phyloP scores from a whole-genome alignment of 495 filamentous ascomycete species.

The Xylaria acuta region DNA sequence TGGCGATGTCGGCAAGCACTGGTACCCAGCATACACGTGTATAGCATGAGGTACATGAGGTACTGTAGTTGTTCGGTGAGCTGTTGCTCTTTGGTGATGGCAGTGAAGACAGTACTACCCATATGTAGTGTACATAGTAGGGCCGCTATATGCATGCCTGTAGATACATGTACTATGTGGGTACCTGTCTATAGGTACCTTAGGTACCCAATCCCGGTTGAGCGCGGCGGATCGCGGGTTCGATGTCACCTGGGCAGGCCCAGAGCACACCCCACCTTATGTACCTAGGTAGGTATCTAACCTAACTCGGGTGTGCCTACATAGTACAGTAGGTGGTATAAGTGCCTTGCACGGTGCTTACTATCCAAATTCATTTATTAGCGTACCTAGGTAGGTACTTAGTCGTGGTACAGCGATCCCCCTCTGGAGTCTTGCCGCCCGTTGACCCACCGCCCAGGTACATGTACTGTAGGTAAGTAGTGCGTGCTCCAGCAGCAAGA shows the following conservation, averaged over 20 bases:
- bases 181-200: not conserved
- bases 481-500: not conserved
- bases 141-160: too few relatives aligned
- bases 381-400: not conserved
- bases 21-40: not conserved
- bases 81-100: not conserved
- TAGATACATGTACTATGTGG: too few relatives aligned
- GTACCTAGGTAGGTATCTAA: not conserved
- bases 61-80: not conserved
- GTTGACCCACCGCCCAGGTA: not conserved
- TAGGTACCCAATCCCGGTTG: not conserved
- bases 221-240: slow-evolving; percentile 13
- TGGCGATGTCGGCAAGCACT: not conserved
- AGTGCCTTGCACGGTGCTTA: not conserved
- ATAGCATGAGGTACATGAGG: not conserved
- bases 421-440: not conserved
- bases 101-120: not conserved
- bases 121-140: too few relatives aligned
- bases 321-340: too few relatives aligned
- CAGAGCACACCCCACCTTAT: not conserved
- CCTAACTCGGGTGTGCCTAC: not conserved
- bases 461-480: too few relatives aligned
- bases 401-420: not conserved
- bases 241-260: not conserved
- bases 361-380: not conserved